phyloP scores from a whole-genome alignment of 2,329 filamentous ascomycete genomes.

The Xylaria sp. region DNA sequence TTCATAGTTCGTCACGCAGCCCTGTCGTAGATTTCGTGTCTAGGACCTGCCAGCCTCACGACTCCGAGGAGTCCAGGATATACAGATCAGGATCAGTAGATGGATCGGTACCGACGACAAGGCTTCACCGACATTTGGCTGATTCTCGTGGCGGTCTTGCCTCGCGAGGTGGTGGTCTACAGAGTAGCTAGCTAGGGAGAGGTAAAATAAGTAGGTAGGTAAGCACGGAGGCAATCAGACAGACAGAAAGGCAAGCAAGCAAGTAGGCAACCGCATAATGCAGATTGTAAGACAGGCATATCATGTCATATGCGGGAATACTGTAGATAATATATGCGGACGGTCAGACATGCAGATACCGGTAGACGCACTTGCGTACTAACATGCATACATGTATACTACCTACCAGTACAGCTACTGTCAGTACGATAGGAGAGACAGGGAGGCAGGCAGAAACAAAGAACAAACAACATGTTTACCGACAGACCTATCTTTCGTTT shows the following conservation, averaged over 20 bases:
- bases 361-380: background rate
- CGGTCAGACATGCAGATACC: background rate
- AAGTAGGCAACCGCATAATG: conserved; percentile 17
- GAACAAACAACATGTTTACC: background rate
- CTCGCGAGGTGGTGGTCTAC: background rate
- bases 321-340: background rate
- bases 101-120: background rate
- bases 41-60: conserved; percentile 16
- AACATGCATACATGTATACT: background rate
- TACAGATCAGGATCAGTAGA: background rate
- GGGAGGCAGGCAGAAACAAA: too few species aligned
- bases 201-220: too few species aligned
- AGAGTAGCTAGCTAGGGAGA: too few species aligned
- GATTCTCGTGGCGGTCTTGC: conserved; percentile 11
- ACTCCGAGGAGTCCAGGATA: background rate
- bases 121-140: conserved; percentile 33
- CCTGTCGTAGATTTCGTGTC: background rate
- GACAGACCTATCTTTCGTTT: background rate
- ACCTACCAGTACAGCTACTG: background rate
- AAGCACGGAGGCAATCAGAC: background rate
- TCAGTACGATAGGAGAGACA: background rate
- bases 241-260: background rate
- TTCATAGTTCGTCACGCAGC: background rate
- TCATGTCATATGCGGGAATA: conserved; percentile 1
- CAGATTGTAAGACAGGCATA: conserved; percentile 25